phyloP scores from a whole-genome alignment of 257 asterid genomes.

The Solanum pinnatisectum region DNA sequence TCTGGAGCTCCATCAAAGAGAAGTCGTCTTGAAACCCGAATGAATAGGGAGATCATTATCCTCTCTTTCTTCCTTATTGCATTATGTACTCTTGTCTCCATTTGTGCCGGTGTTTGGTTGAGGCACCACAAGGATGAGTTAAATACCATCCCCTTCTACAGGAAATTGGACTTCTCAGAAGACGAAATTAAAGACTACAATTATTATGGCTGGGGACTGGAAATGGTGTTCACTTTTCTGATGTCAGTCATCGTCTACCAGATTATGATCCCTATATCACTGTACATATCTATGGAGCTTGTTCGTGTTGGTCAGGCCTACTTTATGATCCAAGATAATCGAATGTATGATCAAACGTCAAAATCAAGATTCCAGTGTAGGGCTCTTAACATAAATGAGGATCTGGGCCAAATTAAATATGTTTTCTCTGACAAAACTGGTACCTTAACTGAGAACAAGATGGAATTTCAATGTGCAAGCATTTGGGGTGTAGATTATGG shows the following conservation, averaged over 20 bases:
- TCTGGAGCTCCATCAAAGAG: slow-evolving; percentile 97
- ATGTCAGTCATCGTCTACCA: slow-evolving; percentile 95
- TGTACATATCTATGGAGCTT: slow-evolving; percentile 97
- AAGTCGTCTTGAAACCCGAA: slow-evolving; percentile 79
- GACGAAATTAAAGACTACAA: slow-evolving; percentile 41
- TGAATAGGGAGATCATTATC: slow-evolving; percentile 77
- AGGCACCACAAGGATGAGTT: slow-evolving; percentile 59
- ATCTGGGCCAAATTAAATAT: slow-evolving; percentile 94
- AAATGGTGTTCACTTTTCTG: slow-evolving; percentile 78
- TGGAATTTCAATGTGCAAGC: slow-evolving; percentile 97
- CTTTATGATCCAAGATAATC: slow-evolving; percentile 70
- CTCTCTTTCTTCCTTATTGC: slow-evolving; percentile 66
- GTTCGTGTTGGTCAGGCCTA: slow-evolving; percentile 99
- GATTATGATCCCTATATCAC: slow-evolving; percentile 92
- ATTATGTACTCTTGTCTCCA: slow-evolving; percentile 50
- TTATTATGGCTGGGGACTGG: slow-evolving; percentile 85
- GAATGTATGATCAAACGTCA: slow-evolving; percentile 60
- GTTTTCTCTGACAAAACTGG: slow-evolving; percentile 99
- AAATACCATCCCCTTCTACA: slow-evolving; percentile 62
- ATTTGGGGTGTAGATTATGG: slow-evolving; percentile 63
- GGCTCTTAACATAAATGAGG: slow-evolving; percentile 95
- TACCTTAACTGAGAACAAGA: slow-evolving; percentile 94
- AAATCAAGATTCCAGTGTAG: slow-evolving; percentile 91
- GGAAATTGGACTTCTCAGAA: slow-evolving; percentile 60
- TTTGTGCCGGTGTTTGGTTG: slow-evolving; percentile 81